Evolutionary conservation across 768 basidiomycete species (phyloP).

Genomic region (Gyrodon lividus): DNA sequence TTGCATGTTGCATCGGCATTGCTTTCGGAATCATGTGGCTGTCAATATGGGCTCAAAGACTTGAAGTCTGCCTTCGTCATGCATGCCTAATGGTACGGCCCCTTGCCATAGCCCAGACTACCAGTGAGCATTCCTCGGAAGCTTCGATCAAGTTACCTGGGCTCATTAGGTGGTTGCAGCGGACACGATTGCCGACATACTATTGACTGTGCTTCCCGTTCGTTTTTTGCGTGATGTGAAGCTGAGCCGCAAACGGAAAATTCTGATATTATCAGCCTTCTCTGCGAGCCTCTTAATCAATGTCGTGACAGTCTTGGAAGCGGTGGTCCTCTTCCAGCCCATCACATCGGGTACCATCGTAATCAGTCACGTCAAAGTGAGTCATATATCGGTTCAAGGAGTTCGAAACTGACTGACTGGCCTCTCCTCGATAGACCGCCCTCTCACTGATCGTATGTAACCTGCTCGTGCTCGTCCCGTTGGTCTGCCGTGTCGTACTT

Average conservation of each 20-base stretch:
- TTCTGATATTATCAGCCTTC: slow-evolving; percentile 20
- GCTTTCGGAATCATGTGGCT: slow-evolving; percentile 16
- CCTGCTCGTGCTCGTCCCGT: slow-evolving; percentile 20
- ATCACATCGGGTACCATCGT: slow-evolving; percentile 14
- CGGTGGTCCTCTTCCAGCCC: slow-evolving; percentile 3
- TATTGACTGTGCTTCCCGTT: slow-evolving; percentile 21
- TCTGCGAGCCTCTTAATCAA: slow-evolving; percentile 23
- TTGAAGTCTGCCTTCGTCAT: slow-evolving; percentile 6
- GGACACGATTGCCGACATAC: slow-evolving; percentile 20
- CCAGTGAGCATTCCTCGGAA: slow-evolving; percentile 14
- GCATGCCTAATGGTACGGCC: slow-evolving; percentile 10
- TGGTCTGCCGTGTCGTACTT: slow-evolving; percentile 15
- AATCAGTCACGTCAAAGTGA: slow-evolving; percentile 22
- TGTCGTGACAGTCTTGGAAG: slow-evolving; percentile 17
- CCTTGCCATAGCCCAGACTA: slow-evolving; percentile 15
- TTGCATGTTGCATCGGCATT: slow-evolving; percentile 8
- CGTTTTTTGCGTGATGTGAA: slow-evolving; percentile 14
- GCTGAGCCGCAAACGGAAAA: slow-evolving; percentile 14
- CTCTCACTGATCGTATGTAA: slow-evolving; percentile 22
- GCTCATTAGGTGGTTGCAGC: slow-evolving; percentile 8
- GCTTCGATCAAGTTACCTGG: neutral
- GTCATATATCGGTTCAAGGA: neutral
- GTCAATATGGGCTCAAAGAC: slow-evolving; percentile 7
- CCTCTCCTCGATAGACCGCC: neutral
- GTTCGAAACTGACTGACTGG: neutral